Base-by-base conservation (phyloP, 306 rosid genomes). In the Begonia fuchsioides region DNA sequence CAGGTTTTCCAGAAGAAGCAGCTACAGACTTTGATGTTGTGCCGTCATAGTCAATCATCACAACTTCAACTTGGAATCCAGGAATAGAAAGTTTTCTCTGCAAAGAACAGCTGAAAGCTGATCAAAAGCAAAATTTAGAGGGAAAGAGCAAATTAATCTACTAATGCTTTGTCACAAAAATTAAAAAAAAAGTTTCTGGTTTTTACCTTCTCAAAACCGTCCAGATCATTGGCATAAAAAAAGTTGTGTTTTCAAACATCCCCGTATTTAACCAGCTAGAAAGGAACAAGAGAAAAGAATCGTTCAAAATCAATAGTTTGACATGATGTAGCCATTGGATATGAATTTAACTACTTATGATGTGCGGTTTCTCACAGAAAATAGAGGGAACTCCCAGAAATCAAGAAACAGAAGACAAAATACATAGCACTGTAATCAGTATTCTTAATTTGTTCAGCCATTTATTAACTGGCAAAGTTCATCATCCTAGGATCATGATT, bases 81-180 rank as follows among this genome's bases (percentile, higher is more conserved):
- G 94, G 98, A 51, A 82, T 54, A 1, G 98, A 94, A 51, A 90
- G 66, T 57, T 79, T 84, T 56, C 94, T 84, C 98, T 90, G 82
- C 62, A 72, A 47, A 57, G 39, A 39, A 9, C 32, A 40, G 41
- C 53, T 63, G 39, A 41, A 13, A 10, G 38, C 13, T 50, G 50
- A 44, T 63, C 49, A 53, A 64, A 16, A 64, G 20, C 43, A 51
- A 5, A 41, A 47, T 19, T 19, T 19, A 19, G 26, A 19, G n/a
- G n/a, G n/a, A n/a, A n/a, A n/a, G n/a, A n/a, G n/a, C n/a, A n/a
- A n/a, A n/a, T n/a, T n/a, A n/a, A n/a, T n/a, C n/a, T n/a, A n/a
- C 32, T 20, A 20, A 1, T 20, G 32, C 32, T 20, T 20, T 20
- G 32, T 41, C 13, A 13, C 38, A 59, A 32, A 35, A 15, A 8